A percentile compares a stretch with the other conserved stretches of the same genome.
phyloP scores from a whole-genome alignment of 139 green algal species.

The Raphidocelis subcapitata region DNA sequence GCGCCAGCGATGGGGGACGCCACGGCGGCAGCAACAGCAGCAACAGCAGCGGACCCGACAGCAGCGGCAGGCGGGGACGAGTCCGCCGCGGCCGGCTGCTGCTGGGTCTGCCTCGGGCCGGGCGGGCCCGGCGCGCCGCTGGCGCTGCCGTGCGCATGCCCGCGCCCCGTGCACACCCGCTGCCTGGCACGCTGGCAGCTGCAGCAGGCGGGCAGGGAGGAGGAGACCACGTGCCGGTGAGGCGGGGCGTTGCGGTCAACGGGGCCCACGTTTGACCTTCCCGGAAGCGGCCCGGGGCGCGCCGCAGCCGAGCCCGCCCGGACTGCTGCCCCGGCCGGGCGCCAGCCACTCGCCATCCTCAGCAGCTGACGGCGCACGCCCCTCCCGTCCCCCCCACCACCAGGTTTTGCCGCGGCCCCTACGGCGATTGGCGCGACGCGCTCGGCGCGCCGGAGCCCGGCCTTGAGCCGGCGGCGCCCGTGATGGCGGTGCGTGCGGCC shows the following conservation, averaged over 20 bases:
- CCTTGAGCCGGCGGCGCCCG: background rate
- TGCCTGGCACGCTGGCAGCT: conserved; percentile 45
- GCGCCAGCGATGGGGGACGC: no score
- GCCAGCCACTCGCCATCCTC: background rate
- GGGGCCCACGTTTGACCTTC: background rate
- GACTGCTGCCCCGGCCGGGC: background rate
- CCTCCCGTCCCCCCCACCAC: no score
- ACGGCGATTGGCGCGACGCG: conserved; percentile 44
- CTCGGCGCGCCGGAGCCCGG: conserved; percentile 31
- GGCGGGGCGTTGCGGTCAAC: background rate
- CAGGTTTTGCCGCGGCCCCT: conserved; percentile 38
- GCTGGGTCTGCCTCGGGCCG: conserved; percentile 33
- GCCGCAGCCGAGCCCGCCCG: background rate
- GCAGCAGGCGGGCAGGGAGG: conserved; percentile 33
- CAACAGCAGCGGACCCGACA: no score
- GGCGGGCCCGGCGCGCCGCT: background rate
- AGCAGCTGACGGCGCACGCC: conserved; percentile 33
- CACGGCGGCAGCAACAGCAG: no score
- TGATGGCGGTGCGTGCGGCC: background rate
- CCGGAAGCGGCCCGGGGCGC: background rate
- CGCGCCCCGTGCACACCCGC: conserved; percentile 14
- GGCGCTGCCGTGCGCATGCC: conserved; percentile 25
- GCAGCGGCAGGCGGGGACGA: no score
- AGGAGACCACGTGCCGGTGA: background rate
- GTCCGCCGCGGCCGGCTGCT: conserved; percentile 21